Evolutionary conservation across 2,329 filamentous ascomycete genomes (phyloP).

Genomic region (Penicillium sp.): DNA sequence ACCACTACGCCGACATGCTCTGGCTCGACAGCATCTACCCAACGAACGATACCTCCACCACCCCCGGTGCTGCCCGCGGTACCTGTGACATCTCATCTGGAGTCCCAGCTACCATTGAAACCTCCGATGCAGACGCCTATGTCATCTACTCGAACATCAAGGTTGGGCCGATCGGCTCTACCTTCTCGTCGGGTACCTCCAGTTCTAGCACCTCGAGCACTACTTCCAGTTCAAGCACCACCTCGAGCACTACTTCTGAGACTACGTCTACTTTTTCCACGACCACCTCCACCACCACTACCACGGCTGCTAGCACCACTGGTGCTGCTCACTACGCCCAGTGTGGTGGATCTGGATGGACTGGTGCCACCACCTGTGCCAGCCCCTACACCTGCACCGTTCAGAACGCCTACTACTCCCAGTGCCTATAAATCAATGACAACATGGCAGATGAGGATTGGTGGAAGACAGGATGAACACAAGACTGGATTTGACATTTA

Average conservation of each 20-base stretch:
- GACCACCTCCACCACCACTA: constrained; percentile 10
- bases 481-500: background rate
- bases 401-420: constrained; percentile 39
- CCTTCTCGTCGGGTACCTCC: constrained; percentile 51
- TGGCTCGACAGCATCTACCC: constrained; percentile 73
- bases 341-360: constrained; percentile 38
- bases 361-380: constrained; percentile 34
- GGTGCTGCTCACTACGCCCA: constrained; percentile 28
- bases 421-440: constrained; percentile 31
- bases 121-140: constrained; percentile 47
- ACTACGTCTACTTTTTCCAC: constrained; percentile 8
- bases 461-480: background rate
- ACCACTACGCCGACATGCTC: constrained; percentile 68
- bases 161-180: constrained; percentile 58
- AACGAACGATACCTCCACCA: constrained; percentile 41
- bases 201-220: constrained; percentile 4
- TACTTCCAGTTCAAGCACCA: too few relatives aligned
- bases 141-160: constrained; percentile 63
- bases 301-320: constrained; percentile 8
- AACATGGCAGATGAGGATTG: background rate
- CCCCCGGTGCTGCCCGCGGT: constrained; percentile 55
- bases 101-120: constrained; percentile 53
- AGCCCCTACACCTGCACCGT: constrained; percentile 35
- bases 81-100: constrained; percentile 56
- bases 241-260: constrained; percentile 8